Conservation (phyloP, 2,329 filamentous ascomycete species). For the Penicillium sp. region DNA sequence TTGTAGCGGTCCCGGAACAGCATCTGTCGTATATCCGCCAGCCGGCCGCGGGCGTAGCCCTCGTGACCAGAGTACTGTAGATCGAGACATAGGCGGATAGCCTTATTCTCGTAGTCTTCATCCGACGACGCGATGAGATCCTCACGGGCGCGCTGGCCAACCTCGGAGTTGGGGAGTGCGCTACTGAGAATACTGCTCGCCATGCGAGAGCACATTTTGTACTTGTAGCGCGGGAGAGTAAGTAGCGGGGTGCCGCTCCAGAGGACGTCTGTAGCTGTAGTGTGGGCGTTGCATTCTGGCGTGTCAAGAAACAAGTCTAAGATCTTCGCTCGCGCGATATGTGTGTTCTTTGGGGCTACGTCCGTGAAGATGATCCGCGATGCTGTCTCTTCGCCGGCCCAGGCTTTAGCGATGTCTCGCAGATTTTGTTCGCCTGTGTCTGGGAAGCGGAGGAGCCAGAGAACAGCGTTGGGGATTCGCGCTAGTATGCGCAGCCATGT, state of each 20-base stretch:
- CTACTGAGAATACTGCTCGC: conserved; percentile 91
- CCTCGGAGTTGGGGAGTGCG: conserved; percentile 70
- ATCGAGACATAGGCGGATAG: conserved; percentile 64
- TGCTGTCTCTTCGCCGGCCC: conserved; percentile 84
- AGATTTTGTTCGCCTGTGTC: conserved; percentile 88
- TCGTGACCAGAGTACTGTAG: conserved; percentile 58
- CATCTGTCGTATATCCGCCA: conserved; percentile 76
- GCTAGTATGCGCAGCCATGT: conserved; percentile 92
- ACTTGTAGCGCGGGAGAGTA: conserved; percentile 85
- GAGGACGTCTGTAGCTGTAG: conserved; percentile 90
- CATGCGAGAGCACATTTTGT: conserved; percentile 99
- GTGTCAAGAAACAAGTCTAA: conserved; percentile 96
- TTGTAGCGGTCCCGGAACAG: conserved; percentile 82
- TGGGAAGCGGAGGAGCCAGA: conserved; percentile 96
- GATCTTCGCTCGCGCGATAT: conserved; percentile 87
- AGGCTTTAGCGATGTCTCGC: conserved; percentile 72
- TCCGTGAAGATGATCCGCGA: conserved; percentile 91
- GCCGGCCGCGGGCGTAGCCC: conserved; percentile 55
- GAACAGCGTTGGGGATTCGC: conserved; percentile 77
- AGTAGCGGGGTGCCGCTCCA: conserved; percentile 95
- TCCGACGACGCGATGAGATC: conserved; percentile 80
- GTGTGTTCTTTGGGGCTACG: conserved; percentile 89
- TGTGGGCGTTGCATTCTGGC: conserved; percentile 96
- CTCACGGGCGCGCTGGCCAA: conserved; percentile 65
- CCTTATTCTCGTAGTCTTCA: conserved; percentile 78